phyloP scores from a whole-genome alignment of 441 rosid genomes.

The Jatropha multifida region DNA sequence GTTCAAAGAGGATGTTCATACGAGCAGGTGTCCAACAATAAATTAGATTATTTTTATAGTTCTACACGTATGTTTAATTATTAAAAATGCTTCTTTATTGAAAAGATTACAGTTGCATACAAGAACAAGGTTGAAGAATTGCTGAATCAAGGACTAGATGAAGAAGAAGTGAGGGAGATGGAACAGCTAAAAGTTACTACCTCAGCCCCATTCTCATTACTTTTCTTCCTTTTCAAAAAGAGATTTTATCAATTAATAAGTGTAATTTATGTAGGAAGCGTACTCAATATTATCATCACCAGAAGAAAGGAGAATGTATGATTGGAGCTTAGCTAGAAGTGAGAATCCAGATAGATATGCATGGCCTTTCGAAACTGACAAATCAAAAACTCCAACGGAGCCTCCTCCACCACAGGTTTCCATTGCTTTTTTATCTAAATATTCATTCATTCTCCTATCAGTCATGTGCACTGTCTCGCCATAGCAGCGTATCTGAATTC shows the following conservation, averaged over 20 bases:
- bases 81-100: not conserved
- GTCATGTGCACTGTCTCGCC: too few species aligned
- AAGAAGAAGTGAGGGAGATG: slow-evolving; percentile 45
- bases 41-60: too few species aligned
- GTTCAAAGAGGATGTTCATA: slow-evolving; percentile 56
- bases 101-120: slow-evolving; percentile 56
- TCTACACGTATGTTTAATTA: too few species aligned
- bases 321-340: slow-evolving; percentile 83
- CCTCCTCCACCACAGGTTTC: slow-evolving; percentile 49
- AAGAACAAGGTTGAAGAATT: slow-evolving; percentile 47
- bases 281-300: slow-evolving; percentile 58
- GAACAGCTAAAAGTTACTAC: slow-evolving; percentile 50
- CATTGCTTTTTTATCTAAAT: not conserved
- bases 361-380: slow-evolving; percentile 79
- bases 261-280: slow-evolving; percentile 45
- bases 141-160: slow-evolving; percentile 51
- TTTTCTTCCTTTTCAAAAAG: not conserved
- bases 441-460: not conserved
- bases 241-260: too few species aligned
- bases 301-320: slow-evolving; percentile 82
- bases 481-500: too few species aligned
- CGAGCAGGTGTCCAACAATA: slow-evolving; percentile 41
- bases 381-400: slow-evolving; percentile 34
- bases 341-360: slow-evolving; percentile 51
- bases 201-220: not conserved